phyloP scores from a whole-genome alignment of 2,329 filamentous ascomycete species.

The Harringtonia aguacate region DNA sequence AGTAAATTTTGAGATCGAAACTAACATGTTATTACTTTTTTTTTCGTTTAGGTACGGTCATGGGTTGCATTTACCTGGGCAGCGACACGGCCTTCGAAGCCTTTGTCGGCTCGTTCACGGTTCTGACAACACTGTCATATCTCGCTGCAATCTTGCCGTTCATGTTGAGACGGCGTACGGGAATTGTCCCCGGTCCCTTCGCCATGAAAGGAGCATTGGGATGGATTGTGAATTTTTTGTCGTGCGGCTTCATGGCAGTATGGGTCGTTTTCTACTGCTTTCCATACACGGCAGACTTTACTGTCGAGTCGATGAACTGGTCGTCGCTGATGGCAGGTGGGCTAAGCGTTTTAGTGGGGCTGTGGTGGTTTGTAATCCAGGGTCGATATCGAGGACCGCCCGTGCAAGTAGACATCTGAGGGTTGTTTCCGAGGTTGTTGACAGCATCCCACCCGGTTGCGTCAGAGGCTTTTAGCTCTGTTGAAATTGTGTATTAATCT shows the following conservation, averaged over 20 bases:
- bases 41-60: conserved; percentile 27
- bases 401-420: background rate
- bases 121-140: background rate
- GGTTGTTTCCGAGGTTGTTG: no score
- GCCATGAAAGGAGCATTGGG: background rate
- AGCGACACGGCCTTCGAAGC: conserved; percentile 36
- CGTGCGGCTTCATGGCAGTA: background rate
- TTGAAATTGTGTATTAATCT: no score
- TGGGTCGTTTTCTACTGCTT: background rate
- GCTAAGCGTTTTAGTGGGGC: background rate
- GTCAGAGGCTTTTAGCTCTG: no score
- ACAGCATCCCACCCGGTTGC: no score
- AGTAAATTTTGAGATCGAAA: no score
- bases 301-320: background rate
- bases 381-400: background rate
- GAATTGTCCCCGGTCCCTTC: background rate
- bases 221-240: background rate
- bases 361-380: background rate
- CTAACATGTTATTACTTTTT: no score
- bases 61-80: conserved; percentile 45
- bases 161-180: background rate
- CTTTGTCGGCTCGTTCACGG: background rate
- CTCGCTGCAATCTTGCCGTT: background rate
- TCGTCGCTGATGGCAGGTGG: background rate
- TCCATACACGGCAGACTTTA: background rate